Conservation (phyloP, 1,284 basidiomycete species). For the Ceratobasidium sp. region DNA sequence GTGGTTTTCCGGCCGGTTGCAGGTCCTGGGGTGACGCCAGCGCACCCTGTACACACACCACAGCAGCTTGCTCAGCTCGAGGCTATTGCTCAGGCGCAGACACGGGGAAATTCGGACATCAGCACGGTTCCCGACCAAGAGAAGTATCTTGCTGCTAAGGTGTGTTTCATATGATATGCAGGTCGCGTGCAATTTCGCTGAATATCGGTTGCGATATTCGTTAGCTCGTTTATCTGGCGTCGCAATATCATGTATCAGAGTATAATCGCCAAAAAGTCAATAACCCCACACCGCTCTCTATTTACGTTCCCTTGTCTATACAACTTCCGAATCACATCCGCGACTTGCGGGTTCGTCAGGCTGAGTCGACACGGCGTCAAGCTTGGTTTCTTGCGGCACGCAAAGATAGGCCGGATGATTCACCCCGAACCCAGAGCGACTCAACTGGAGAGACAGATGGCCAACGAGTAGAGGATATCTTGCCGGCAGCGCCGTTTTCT, state of each 20-base stretch:
- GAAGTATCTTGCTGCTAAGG: conserved; percentile 30
- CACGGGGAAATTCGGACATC: conserved; percentile 12
- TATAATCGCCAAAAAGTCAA: conserved; percentile 82
- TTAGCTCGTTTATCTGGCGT: conserved; percentile 70
- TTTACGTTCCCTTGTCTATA: conserved; percentile 77
- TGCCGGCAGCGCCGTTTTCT: conserved; percentile 43
- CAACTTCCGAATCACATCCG: conserved; percentile 72
- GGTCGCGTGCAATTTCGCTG: background rate
- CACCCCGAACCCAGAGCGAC: background rate
- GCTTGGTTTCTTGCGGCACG: conserved; percentile 9
- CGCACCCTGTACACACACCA: conserved; percentile 31
- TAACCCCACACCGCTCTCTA: conserved; percentile 64
- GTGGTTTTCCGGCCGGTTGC: background rate
- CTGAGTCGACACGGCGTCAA: conserved; percentile 47
- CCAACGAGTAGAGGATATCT: conserved; percentile 46
- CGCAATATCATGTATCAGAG: conserved; percentile 82
- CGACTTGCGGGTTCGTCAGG: conserved; percentile 70
- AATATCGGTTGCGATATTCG: background rate
- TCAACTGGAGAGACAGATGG: background rate
- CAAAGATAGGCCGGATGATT: background rate
- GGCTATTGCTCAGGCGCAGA: conserved; percentile 38
- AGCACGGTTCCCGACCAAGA: conserved; percentile 27
- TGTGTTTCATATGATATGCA: background rate
- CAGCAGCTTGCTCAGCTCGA: conserved; percentile 42
- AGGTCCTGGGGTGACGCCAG: conserved; percentile 4